Evolutionary conservation across 305 asterid genomes (phyloP).

Genomic region (Fraxinus xanthoxyloides): DNA sequence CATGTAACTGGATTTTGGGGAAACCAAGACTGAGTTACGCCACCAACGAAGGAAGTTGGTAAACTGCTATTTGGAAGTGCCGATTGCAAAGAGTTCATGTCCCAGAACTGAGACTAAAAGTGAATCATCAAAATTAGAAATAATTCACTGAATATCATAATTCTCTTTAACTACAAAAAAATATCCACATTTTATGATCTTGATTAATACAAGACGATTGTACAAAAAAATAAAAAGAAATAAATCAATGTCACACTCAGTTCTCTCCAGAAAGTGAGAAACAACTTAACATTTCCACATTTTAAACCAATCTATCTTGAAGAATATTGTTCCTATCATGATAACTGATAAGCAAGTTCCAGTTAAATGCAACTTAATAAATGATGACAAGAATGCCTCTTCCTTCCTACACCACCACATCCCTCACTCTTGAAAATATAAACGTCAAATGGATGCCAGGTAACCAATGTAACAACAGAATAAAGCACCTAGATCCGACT

Average conservation of each 20-base stretch:
- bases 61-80: slow-evolving; percentile 57
- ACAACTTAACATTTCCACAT: not conserved
- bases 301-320: not conserved
- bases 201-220: not conserved
- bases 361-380: not conserved
- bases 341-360: not conserved
- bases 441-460: not conserved
- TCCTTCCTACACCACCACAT: not conserved
- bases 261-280: not conserved
- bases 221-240: not conserved
- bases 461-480: not conserved
- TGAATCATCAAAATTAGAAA: slow-evolving; percentile 25
- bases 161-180: not conserved
- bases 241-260: not conserved
- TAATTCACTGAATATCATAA: not conserved
- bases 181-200: not conserved
- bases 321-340: not conserved
- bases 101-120: slow-evolving; percentile 60
- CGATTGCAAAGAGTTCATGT: slow-evolving; percentile 71
- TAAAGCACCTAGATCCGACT: not conserved
- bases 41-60: slow-evolving; percentile 48
- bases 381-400: not conserved
- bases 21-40: slow-evolving; percentile 55
- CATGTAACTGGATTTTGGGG: slow-evolving; percentile 45
- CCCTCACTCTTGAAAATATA: not conserved